These are phyloP conservation scores for Papilionanthe hybrid DNA, from an alignment of 116 monocot species.

Conservation along the genomic window DNA sequence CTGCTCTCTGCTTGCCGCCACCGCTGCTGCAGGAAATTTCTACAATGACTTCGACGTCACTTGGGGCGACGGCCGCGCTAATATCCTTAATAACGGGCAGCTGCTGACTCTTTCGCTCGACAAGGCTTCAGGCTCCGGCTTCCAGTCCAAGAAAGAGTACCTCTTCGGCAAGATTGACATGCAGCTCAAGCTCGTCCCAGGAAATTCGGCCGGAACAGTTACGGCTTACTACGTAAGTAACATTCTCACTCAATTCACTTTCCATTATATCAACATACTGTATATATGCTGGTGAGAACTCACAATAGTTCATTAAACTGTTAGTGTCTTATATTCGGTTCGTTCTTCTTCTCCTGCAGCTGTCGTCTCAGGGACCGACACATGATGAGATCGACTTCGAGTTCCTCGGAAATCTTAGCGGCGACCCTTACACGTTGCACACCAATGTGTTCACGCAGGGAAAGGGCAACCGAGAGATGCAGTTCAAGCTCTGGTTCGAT, in stretches of 20 bases:
- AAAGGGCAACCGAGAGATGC: constrained; percentile 31
- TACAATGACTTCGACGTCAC: constrained; percentile 18
- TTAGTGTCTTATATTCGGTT: background rate
- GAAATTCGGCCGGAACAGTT: constrained; percentile 41
- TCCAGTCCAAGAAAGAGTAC: constrained; percentile 31
- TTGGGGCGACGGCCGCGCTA: constrained; percentile 25
- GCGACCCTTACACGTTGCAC: constrained; percentile 33
- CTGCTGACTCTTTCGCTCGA: constrained; percentile 26
- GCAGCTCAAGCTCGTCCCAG: constrained; percentile 29
- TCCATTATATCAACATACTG: background rate
- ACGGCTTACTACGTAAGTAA: constrained; percentile 34
- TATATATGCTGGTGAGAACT: no score
- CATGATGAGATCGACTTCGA: constrained; percentile 50
- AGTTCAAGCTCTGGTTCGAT: constrained; percentile 47
- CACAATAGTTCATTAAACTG: background rate
- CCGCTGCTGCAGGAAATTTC: constrained; percentile 14
- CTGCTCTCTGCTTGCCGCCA: background rate
- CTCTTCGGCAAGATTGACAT: constrained; percentile 30
- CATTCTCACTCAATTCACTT: background rate
- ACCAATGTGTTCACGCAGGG: constrained; percentile 43
- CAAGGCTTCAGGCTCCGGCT: constrained; percentile 26
- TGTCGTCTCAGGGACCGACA: constrained; percentile 21
- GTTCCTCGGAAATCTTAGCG: constrained; percentile 35
- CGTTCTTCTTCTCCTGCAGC: background rate
- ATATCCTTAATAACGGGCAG: constrained; percentile 11